A percentile compares a stretch with the other conserved stretches of the same genome.
These are phyloP conservation scores for Arctium lappa DNA, from an alignment of 129 eudicot genomes.

Conservation along the genomic window DNA sequence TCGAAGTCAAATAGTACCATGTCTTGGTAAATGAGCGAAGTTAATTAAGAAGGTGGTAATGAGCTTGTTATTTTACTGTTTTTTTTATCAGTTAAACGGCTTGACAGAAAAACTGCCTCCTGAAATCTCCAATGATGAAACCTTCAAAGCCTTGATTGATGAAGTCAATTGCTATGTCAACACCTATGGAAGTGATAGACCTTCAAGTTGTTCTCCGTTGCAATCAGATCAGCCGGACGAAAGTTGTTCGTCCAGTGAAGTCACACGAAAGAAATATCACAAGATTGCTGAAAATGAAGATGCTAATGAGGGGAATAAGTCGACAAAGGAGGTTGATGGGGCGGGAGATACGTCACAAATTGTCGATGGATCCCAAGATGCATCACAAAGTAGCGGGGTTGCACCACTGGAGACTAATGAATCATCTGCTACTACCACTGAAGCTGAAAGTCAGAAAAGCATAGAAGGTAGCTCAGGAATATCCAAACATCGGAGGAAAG, in stretches of 20 bases:
- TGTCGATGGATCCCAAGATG: not conserved
- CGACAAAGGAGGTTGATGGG: constrained; percentile 24
- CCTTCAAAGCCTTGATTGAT: constrained; percentile 40
- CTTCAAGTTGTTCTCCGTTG: constrained; percentile 8
- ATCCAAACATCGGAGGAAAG: constrained; percentile 23
- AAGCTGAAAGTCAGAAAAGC: constrained; percentile 16
- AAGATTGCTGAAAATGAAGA: constrained; percentile 34
- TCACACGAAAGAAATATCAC: constrained; percentile 19
- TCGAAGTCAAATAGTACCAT: not conserved
- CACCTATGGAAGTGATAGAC: constrained; percentile 30
- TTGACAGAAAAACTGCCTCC: constrained; percentile 51
- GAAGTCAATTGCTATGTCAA: constrained; percentile 41
- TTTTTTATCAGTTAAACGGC: constrained; percentile 53
- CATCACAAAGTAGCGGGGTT: constrained; percentile 16
- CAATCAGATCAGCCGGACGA: constrained; percentile 20
- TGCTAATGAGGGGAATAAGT: constrained; percentile 20
- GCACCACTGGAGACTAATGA: constrained; percentile 28
- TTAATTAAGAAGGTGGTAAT: not conserved
- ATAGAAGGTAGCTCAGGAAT: constrained; percentile 26
- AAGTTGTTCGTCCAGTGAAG: constrained; percentile 17
- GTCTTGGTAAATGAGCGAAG: not conserved
- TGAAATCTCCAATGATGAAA: constrained; percentile 39
- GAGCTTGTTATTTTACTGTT: not conserved
- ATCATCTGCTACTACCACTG: constrained; percentile 29
- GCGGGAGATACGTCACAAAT: constrained; percentile 11